A percentile compares a stretch with the other conserved stretches of the same genome.
These are phyloP conservation scores for Hypoxylon subgilvum DNA, from an alignment of 495 filamentous ascomycete species.

Conservation along the genomic window DNA sequence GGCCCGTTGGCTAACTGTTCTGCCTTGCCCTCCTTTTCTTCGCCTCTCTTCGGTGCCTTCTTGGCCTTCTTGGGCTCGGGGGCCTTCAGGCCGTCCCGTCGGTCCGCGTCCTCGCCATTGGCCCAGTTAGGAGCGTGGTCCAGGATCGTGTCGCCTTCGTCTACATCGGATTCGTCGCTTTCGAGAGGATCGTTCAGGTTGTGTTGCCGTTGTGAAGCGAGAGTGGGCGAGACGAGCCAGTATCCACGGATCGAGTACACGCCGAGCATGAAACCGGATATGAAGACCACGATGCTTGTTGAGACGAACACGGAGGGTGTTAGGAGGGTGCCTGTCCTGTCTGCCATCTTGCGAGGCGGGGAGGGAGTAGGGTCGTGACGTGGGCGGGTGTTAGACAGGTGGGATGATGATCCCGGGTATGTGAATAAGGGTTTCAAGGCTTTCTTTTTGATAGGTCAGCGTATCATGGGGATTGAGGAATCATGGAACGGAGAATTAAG, in stretches of 20 bases:
- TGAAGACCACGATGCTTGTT: slow-evolving; percentile 67
- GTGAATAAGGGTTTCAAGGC: too few relatives aligned
- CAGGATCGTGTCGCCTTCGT: slow-evolving; percentile 57
- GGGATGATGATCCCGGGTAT: not conserved
- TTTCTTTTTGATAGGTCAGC: too few relatives aligned
- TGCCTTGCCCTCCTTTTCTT: slow-evolving; percentile 12
- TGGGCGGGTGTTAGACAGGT: not conserved
- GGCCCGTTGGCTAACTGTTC: slow-evolving; percentile 44
- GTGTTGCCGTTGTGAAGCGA: slow-evolving; percentile 42
- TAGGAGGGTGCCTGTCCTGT: slow-evolving; percentile 6
- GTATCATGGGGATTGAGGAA: too few relatives aligned
- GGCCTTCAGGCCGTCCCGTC: slow-evolving; percentile 53
- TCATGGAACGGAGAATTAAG: too few relatives aligned
- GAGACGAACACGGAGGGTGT: slow-evolving; percentile 55
- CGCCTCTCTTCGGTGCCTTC: slow-evolving; percentile 12
- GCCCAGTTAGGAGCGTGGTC: slow-evolving; percentile 67
- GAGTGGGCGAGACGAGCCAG: slow-evolving; percentile 50
- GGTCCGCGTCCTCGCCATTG: slow-evolving; percentile 57
- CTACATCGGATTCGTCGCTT: slow-evolving; percentile 59
- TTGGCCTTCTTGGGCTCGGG: slow-evolving; percentile 21
- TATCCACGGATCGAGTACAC: slow-evolving; percentile 59
- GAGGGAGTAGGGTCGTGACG: not conserved
- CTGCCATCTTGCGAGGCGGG: slow-evolving; percentile 28
- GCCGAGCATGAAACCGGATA: slow-evolving; percentile 67
- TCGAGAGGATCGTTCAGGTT: slow-evolving; percentile 51